Base-by-base conservation (phyloP, 495 filamentous ascomycete species). In the Platismatia glauca region DNA sequence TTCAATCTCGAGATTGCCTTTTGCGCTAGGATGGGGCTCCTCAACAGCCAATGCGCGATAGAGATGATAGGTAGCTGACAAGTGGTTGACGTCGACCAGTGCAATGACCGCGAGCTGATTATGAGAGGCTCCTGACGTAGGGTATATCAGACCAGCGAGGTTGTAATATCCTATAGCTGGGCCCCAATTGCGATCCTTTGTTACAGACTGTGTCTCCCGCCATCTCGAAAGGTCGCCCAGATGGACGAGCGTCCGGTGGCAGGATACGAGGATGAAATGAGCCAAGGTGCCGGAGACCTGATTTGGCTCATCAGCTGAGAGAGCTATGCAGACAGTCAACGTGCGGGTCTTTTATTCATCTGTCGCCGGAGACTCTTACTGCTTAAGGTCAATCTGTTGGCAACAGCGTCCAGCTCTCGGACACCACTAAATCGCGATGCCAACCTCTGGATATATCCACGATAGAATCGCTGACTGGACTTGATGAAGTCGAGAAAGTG, bases 171-270 rank as follows among this genome's bases (percentile, higher is more conserved):
- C 86, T 56, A 89, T 80, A 13, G 94, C 92, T 8, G 84, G 85
- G 3, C 86, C 87, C 82, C 89, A 96, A 67, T 88, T 86, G 57
- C 80, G 84, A 61, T 88, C 78, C 74, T 88, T 86, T 63, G 77
- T 77, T 41, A 76, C 74, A 46, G 81, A 71, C 71, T 88, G 82
- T 33, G 84, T 84, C 70, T 91, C 90, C 53, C 95, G 87, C 71
- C 97, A 98, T 65, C 94, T 85, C 39, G 90, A 91, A 35, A 98
- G 81, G 70, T 98, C 94, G 52, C 94, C 94, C 13, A 98, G 83
- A 60, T 84, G 87, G 53, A 96, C 86, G 35, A 97, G 80, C 12
- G 89, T 88, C 57, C 84, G 83, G 75, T 96, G 87, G 73, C 91
- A 96, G 18, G 89, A 92, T 59, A 76, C 71, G 9, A 90, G 80